phyloP scores from a whole-genome alignment of 2,329 filamentous ascomycete genomes.

The Sphaerulina vaccinii region DNA sequence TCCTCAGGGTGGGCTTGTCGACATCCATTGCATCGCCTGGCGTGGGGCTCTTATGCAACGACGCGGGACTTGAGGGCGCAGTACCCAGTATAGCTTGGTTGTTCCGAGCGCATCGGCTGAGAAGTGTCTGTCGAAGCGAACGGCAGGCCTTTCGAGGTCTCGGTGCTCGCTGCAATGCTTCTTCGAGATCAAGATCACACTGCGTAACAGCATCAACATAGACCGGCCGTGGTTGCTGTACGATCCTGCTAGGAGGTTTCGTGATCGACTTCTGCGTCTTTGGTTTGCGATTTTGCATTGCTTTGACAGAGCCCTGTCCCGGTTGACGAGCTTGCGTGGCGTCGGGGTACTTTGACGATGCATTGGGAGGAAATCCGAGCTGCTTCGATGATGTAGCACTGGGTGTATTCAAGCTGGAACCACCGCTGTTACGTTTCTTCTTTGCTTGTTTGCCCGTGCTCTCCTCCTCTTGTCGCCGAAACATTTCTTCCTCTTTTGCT shows the following conservation, averaged over 20 bases:
- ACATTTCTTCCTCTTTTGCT: constrained; percentile 61
- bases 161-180: constrained; percentile 24
- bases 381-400: constrained; percentile 47
- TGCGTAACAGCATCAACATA: constrained; percentile 35
- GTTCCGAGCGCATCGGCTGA: constrained; percentile 37
- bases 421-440: constrained; percentile 58
- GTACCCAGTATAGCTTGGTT: constrained; percentile 23
- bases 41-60: neutral
- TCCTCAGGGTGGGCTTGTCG: constrained; percentile 11
- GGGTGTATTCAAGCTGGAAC: constrained; percentile 54
- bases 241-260: constrained; percentile 14
- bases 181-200: constrained; percentile 39
- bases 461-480: constrained; percentile 61
- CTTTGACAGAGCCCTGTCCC: constrained; percentile 23
- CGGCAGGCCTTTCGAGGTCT: constrained; percentile 29
- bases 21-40: constrained; percentile 24
- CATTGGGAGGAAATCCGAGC: constrained; percentile 33
- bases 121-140: constrained; percentile 34
- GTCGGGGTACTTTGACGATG: constrained; percentile 33
- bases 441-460: constrained; percentile 50
- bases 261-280: constrained; percentile 22
- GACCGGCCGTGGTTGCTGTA: constrained; percentile 30
- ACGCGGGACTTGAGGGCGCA: constrained; percentile 6
- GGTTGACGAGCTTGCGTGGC: constrained; percentile 24
- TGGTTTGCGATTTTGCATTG: constrained; percentile 23